Base-by-base conservation (phyloP, 495 filamentous ascomycete species). In the Neurospora hispaniola region DNA sequence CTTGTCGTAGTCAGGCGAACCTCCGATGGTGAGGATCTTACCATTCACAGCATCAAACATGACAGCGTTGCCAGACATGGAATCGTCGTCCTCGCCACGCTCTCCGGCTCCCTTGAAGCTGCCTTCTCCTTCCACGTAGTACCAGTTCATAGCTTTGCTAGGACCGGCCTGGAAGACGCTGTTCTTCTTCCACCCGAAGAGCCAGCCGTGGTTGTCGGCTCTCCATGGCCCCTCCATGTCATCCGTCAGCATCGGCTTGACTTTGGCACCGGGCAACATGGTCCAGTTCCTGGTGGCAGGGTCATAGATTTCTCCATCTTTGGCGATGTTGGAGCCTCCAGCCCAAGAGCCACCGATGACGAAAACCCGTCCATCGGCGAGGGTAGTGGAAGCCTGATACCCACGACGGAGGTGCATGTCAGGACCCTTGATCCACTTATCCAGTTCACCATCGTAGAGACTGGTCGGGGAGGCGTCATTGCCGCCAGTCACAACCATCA, bases 21-120 rank as follows among this genome's bases (percentile, higher is more conserved):
- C 46, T 54, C 93, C 92, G 0, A 91, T 93, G 2, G 90, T 85
- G 62, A 96, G 86, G 72, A 94, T 83, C 18, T 85, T 81, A 71
- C 89, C 84, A 20, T 78, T 78, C 23, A 78, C 77, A 44, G 88
- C 83, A 69, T 87, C 86, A 69, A 94, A 54, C 46, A 54, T 54
- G 20, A 54, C 46, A 69, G 86, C 86, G 80, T 12, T 23, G 42
- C 73, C 73, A 70, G 42, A 39, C 66, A 69, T 89, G 7, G 87
- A 79, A 70, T 91, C 88, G 1, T 71, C 66, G 72, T 89, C 87
- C 2, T 77, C 74, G 9, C 59, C 74, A 9, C 82, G 78, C 2
- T 46, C 71, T 0, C 84, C 85, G 7, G 85, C 87, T 3, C 41
- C 31, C 4, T 70, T 74, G 20, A 77, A 73, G n/a, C 74, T 80